These are phyloP conservation scores for Platanthera guangdongensis DNA, from an alignment of 106 monocot species.

Conservation along the genomic window DNA sequence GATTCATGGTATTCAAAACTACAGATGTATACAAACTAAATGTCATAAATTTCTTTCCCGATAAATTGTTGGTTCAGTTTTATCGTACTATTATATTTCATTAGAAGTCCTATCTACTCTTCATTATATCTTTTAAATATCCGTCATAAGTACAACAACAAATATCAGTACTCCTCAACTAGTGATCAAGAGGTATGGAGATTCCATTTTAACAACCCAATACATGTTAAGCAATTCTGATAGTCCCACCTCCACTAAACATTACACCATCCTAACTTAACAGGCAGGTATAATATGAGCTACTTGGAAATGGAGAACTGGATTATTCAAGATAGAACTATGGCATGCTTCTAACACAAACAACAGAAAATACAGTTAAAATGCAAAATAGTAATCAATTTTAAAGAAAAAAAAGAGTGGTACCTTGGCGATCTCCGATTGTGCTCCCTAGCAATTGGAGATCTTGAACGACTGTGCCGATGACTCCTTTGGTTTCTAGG, in stretches of 20 bases:
- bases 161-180: background rate
- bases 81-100: too few species aligned
- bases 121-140: background rate
- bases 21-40: too few species aligned
- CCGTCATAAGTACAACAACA: background rate
- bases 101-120: too few species aligned
- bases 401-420: background rate
- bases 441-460: constrained; percentile 42
- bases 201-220: background rate
- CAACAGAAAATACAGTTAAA: background rate
- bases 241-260: too few species aligned
- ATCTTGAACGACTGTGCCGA: constrained; percentile 41
- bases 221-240: too few species aligned
- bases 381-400: background rate
- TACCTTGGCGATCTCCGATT: constrained; percentile 33
- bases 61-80: too few species aligned
- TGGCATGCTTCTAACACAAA: background rate
- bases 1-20: too few species aligned
- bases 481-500: constrained; percentile 33
- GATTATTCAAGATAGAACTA: background rate
- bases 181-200: background rate
- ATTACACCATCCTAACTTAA: background rate
- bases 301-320: background rate
- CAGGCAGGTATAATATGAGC: background rate
- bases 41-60: too few species aligned